These are phyloP conservation scores for Cystofilobasidium ferigula DNA, from an alignment of 768 basidiomycete genomes.

Conservation along the genomic window DNA sequence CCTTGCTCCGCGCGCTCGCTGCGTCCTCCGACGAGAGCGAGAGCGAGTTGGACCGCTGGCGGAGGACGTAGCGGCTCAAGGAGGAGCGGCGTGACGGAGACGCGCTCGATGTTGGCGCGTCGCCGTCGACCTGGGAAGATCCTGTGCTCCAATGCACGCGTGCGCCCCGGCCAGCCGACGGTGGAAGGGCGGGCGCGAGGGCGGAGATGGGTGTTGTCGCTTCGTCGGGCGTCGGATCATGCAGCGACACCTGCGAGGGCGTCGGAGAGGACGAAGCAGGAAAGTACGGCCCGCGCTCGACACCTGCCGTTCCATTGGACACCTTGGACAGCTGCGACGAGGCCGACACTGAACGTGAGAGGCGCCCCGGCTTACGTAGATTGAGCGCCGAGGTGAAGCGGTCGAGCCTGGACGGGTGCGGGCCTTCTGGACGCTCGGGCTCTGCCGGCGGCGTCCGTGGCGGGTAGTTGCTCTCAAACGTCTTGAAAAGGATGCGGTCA, in stretches of 20 bases:
- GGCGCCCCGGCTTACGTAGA: conserved; percentile 7
- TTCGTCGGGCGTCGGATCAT: not conserved
- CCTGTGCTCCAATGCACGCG: conserved; percentile 19
- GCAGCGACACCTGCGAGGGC: not conserved
- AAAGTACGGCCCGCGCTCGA: not conserved
- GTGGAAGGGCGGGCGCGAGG: not conserved
- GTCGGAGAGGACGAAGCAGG: not conserved
- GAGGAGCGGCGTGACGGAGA: not conserved
- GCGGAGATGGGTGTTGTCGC: not conserved
- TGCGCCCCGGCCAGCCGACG: not conserved
- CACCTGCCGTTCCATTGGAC: not conserved
- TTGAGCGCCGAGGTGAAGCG: conserved; percentile 15
- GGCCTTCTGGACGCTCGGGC: not conserved
- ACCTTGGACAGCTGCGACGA: conserved; percentile 6
- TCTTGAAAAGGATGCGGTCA: not conserved
- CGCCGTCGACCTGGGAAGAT: not conserved
- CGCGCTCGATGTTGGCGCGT: not conserved
- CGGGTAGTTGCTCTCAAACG: conserved; percentile 3
- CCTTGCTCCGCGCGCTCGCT: not conserved
- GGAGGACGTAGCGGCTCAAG: not conserved
- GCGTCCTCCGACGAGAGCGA: not conserved
- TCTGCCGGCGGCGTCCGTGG: not conserved
- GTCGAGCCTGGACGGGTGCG: conserved; percentile 3
- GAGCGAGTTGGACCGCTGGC: conserved; percentile 7
- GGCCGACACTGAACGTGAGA: conserved; percentile 12